phyloP scores from a whole-genome alignment of 2,329 filamentous ascomycete species.

The Aspergillus amoenus region DNA sequence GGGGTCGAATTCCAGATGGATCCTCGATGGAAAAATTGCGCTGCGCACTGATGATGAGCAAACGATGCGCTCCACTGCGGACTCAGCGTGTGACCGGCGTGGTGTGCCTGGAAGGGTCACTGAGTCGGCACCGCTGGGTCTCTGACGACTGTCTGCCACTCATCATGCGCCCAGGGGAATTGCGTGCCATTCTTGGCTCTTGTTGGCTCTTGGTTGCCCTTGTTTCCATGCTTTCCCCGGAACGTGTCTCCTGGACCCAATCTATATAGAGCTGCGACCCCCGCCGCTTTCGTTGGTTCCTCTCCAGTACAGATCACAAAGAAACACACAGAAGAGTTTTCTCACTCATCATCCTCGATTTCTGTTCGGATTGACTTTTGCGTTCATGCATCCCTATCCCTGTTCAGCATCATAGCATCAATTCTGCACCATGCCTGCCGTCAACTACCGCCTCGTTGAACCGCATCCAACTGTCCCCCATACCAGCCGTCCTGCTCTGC shows the following conservation, averaged over 20 bases:
- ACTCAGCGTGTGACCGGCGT: constrained; percentile 18
- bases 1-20: neutral
- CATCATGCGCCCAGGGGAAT: constrained; percentile 17
- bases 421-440: constrained; percentile 29
- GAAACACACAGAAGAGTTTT: constrained; percentile 12
- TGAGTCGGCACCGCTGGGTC: neutral
- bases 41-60: constrained; percentile 6
- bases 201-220: neutral
- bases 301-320: constrained; percentile 14
- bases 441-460: constrained; percentile 58
- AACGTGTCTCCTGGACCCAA: constrained; percentile 10
- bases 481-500: constrained; percentile 48
- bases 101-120: constrained; percentile 16
- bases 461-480: constrained; percentile 60
- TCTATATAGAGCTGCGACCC: constrained; percentile 22
- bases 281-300: constrained; percentile 20
- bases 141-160: constrained; percentile 4
- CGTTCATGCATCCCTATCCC: constrained; percentile 3
- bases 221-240: constrained; percentile 12
- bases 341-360: neutral
- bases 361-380: neutral
- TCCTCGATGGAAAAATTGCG: neutral
- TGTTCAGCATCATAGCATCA: neutral
- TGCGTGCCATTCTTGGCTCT: constrained; percentile 11
- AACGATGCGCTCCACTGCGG: constrained; percentile 5